Percentiles rank a stretch among this genome's conserved stretches.
These are phyloP conservation scores for Drechslerella stenobrocha DNA, from an alignment of 2,329 filamentous ascomycete species.

Conservation along the genomic window DNA sequence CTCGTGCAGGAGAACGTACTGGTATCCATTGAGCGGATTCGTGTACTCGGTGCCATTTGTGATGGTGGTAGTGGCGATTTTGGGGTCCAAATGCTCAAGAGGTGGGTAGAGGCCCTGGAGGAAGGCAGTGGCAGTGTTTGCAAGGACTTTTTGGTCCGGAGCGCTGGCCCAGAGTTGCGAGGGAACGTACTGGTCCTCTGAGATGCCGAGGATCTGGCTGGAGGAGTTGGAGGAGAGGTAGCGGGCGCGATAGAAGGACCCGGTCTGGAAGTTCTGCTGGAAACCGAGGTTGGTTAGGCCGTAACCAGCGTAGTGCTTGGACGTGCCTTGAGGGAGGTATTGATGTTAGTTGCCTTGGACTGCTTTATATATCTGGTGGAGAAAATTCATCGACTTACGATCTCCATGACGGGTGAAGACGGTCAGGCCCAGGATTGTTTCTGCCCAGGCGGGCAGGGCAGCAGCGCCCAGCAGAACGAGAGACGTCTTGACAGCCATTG, in stretches of 20 bases:
- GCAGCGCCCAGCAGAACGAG: slow-evolving; percentile 31
- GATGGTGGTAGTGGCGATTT: slow-evolving; percentile 64
- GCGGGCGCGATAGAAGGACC: slow-evolving; percentile 72
- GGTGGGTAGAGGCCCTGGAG: slow-evolving; percentile 86
- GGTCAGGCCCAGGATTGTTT: slow-evolving; percentile 78
- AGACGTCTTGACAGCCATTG: slow-evolving; percentile 35
- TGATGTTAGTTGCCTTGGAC: slow-evolving; percentile 4
- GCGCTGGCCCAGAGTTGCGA: slow-evolving; percentile 73
- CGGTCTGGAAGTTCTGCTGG: slow-evolving; percentile 71
- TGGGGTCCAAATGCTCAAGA: slow-evolving; percentile 59
- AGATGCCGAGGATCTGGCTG: slow-evolving; percentile 68
- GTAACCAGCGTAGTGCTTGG: slow-evolving; percentile 70
- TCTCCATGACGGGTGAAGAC: slow-evolving; percentile 91
- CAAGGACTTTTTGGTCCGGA: slow-evolving; percentile 74
- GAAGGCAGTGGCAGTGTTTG: slow-evolving; percentile 78
- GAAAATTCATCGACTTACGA: slow-evolving; percentile 56
- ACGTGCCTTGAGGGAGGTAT: slow-evolving; percentile 13
- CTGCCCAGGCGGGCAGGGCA: slow-evolving; percentile 55
- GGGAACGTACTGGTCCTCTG: slow-evolving; percentile 66
- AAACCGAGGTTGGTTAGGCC: slow-evolving; percentile 79
- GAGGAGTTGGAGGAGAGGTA: slow-evolving; percentile 67
- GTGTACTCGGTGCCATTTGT: slow-evolving; percentile 70
- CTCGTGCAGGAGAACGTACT: slow-evolving; percentile 75
- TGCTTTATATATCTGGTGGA: slow-evolving; percentile 60
- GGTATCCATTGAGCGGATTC: slow-evolving; percentile 76